A percentile compares a stretch with the other conserved stretches of the same genome.
phyloP scores from a whole-genome alignment of 257 asterid genomes.

The Fraxinus anomala region DNA sequence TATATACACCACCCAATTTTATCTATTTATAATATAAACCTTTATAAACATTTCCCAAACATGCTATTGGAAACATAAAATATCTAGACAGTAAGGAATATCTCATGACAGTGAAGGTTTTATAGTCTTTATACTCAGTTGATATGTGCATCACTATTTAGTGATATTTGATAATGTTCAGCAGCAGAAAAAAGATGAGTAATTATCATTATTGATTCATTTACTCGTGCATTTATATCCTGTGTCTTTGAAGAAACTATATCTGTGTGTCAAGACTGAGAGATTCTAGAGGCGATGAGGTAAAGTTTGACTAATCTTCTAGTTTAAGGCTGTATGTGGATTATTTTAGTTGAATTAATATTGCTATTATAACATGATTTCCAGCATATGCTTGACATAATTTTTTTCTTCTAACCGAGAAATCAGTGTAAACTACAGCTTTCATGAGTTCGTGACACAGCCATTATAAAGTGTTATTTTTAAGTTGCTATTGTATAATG shows the following conservation, averaged over 20 bases:
- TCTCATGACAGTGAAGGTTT: background rate
- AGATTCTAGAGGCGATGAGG: background rate
- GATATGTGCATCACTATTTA: background rate
- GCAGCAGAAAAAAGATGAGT: background rate
- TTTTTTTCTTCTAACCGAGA: too few species aligned
- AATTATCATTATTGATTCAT: background rate
- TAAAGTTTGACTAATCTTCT: background rate
- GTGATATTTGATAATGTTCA: background rate
- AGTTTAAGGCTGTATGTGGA: background rate
- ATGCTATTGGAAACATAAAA: background rate
- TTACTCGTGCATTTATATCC: background rate
- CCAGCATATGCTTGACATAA: too few species aligned
- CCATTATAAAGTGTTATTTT: background rate
- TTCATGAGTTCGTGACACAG: background rate
- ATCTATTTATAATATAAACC: too few species aligned
- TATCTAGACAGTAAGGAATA: background rate
- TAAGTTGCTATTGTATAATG: constrained; percentile 11
- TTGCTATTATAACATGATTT: background rate
- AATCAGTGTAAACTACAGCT: background rate
- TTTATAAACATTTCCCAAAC: too few species aligned
- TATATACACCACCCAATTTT: too few species aligned
- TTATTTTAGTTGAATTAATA: background rate
- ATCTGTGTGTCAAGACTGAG: background rate
- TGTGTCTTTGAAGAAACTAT: background rate
- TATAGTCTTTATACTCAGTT: background rate